Conservation (phyloP, 148 eudicot genomes). For the Salicornia ramosissima region DNA sequence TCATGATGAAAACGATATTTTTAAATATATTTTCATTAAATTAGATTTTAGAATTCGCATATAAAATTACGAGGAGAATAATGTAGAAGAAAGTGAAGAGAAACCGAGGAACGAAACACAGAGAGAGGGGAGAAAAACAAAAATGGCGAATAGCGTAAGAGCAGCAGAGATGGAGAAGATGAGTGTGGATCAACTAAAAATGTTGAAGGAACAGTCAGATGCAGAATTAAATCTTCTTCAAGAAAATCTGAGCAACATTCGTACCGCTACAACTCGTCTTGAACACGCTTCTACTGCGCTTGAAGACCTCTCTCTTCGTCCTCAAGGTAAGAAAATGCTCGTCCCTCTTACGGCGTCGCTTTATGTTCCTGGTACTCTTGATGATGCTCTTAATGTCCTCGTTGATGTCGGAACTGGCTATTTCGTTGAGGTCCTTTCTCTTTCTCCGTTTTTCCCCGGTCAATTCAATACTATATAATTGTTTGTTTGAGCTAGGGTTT, state of each 20-base stretch:
- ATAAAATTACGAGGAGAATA: neutral
- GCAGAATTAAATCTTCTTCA: constrained; percentile 74
- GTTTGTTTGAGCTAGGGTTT: neutral
- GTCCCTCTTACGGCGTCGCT: constrained; percentile 93
- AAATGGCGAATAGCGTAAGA: constrained; percentile 20
- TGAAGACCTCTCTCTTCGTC: constrained; percentile 77
- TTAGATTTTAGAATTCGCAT: neutral
- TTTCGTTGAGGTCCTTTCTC: constrained; percentile 67
- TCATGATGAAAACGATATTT: too few relatives aligned
- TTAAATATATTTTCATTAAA: neutral
- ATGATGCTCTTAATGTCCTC: constrained; percentile 71
- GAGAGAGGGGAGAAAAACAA: neutral
- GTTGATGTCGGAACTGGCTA: constrained; percentile 97
- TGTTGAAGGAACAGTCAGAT: constrained; percentile 77
- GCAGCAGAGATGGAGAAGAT: constrained; percentile 65
- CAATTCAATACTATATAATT: too few relatives aligned
- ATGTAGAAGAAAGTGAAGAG: neutral
- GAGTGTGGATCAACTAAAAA: constrained; percentile 73
- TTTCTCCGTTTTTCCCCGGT: neutral
- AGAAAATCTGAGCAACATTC: constrained; percentile 87
- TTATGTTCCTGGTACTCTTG: constrained; percentile 82
- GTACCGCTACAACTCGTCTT: constrained; percentile 83
- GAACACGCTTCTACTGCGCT: constrained; percentile 78
- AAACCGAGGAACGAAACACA: neutral
- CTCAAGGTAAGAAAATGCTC: constrained; percentile 79